Conservation (phyloP, 345 rosid species). For the Lepidium sativum region DNA sequence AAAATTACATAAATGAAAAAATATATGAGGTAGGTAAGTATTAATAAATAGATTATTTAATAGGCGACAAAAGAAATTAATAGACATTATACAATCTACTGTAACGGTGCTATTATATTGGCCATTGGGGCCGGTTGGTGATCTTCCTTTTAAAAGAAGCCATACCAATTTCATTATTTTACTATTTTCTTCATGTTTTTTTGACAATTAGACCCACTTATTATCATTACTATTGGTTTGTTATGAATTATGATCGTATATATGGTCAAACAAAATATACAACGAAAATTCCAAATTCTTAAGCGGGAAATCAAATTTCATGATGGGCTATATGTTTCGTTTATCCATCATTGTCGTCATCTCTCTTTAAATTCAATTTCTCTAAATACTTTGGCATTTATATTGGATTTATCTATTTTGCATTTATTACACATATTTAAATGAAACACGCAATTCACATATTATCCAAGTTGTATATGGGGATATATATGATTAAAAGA, state of each 20-base stretch:
- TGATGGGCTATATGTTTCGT: background rate
- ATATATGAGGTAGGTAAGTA: no score
- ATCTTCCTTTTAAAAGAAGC: background rate
- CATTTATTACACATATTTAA: background rate
- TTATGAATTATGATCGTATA: background rate
- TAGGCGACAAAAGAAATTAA: no score
- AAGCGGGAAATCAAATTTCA: constrained; percentile 15
- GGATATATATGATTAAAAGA: background rate
- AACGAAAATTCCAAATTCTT: constrained; percentile 7
- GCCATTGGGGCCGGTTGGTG: constrained; percentile 19
- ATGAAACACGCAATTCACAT: background rate
- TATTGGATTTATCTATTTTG: background rate
- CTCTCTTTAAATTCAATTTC: constrained; percentile 9
- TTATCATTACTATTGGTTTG: background rate
- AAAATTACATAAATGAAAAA: no score
- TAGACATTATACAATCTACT: background rate
- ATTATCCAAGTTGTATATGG: background rate
- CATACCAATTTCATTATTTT: background rate
- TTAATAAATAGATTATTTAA: no score
- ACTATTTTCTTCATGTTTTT: background rate
- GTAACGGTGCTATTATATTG: constrained; percentile 16
- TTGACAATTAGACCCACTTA: constrained; percentile 3
- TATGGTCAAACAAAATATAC: constrained; percentile 1
- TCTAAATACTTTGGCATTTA: background rate
- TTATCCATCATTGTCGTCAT: background rate